Evolutionary conservation across 805 yeast genomes (phyloP), one percentile per base, ranked within the genome.

Genomic region (Monosporozyma unispora): DNA sequence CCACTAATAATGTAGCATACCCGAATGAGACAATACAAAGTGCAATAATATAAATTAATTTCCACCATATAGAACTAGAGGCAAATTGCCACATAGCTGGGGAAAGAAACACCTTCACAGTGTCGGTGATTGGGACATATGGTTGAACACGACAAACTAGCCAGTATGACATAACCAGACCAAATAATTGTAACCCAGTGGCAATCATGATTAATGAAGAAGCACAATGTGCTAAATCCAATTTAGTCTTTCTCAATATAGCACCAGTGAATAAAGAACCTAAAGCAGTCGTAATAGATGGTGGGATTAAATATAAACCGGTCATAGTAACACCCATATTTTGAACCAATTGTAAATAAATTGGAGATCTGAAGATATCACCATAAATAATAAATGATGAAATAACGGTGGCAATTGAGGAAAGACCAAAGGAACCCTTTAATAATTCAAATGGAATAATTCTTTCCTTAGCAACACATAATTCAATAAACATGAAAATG

Each of bases 251-350:
- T 68, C 74, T 47, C 53, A 70, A 50, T 57, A 67, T 48, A 45
- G 67, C 61, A 0, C 87, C 87, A 5, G 85, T 74, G 1, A 73
- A 71, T 22, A 81, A 67, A 1, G 84, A 78, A 1, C 84, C 78
- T 11, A 68, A 43, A 1, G 86, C 79, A 5, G 75, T 71, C 1
- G 76, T 71, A 29, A 80, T 57, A 40, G 82, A 78, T 45, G 80
- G 80, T 6, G 84, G 81, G 27, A 81, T 63, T 51, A 79, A 60
- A 52, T 80, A 70, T 12, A 72, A 53, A 23, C 87, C 88, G 45
- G 78, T 76, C 50, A 72, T 70, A 1, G 81, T 75, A 0, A 84
- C 70, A 22, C 77, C 62, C 21, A 79, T 64, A 21, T 72, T 71
- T 57, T 76, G 69, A 2, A 80, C 80, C 1, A 84, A 63, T 19